Percentiles rank a stretch among this genome's conserved stretches.
These are phyloP conservation scores for Gyromitra esculenta DNA, from an alignment of 2,329 filamentous ascomycete genomes.

Conservation along the genomic window DNA sequence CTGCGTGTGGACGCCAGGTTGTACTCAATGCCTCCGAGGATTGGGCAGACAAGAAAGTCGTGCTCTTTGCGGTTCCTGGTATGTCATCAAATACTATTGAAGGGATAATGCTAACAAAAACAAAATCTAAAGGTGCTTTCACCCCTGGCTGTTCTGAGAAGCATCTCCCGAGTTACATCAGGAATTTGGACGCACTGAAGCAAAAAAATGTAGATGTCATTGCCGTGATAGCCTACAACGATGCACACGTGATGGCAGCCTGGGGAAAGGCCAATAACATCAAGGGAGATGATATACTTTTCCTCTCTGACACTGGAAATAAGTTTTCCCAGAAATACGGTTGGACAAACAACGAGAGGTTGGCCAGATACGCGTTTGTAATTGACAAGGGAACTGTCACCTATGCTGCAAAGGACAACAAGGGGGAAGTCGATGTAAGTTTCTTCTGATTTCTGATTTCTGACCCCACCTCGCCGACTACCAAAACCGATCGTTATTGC, in stretches of 20 bases:
- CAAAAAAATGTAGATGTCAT: conserved; percentile 84
- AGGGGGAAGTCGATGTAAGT: conserved; percentile 64
- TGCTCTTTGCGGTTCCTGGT: conserved; percentile 75
- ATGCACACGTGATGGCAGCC: conserved; percentile 85
- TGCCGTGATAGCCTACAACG: conserved; percentile 84
- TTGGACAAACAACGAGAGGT: conserved; percentile 79
- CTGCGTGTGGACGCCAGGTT: conserved; percentile 79
- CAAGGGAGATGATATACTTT: conserved; percentile 77
- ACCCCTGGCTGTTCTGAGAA: conserved; percentile 84
- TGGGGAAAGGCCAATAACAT: conserved; percentile 89
- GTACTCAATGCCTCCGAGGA: conserved; percentile 82
- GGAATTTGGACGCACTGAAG: conserved; percentile 75
- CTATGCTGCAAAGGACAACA: conserved; percentile 79
- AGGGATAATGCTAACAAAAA: conserved; percentile 14
- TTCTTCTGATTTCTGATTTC: conserved; percentile 36
- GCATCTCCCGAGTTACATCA: conserved; percentile 83
- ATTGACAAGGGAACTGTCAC: conserved; percentile 83
- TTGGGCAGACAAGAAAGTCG: conserved; percentile 75
- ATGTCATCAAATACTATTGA: conserved; percentile 52
- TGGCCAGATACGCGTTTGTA: conserved; percentile 80
- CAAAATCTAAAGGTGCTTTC: conserved; percentile 73
- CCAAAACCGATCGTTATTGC: neutral
- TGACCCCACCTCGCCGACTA: neutral
- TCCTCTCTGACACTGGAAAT: conserved; percentile 73
- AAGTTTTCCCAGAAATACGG: conserved; percentile 81